Evolutionary conservation across 495 filamentous ascomycete genomes (phyloP).

Genomic region (Viridothelium virens): DNA sequence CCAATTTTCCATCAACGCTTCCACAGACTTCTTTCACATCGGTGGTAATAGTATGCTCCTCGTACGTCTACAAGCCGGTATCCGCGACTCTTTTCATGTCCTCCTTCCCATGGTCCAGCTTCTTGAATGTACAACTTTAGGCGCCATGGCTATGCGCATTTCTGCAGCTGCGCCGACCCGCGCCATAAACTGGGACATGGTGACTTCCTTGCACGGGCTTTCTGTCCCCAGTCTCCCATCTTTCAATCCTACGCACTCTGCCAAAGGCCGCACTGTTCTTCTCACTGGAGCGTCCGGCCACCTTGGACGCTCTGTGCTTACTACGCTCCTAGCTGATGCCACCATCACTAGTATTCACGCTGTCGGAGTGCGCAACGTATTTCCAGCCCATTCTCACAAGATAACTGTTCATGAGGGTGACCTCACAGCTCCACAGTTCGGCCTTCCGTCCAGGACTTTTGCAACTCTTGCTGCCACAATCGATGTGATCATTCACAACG

Average conservation of each 20-base stretch:
- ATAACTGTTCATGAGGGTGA: constrained; percentile 13
- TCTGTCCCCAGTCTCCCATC: neutral
- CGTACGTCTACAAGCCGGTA: constrained; percentile 26
- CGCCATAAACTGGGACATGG: neutral
- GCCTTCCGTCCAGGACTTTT: constrained; percentile 12
- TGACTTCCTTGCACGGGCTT: neutral
- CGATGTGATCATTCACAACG: constrained; percentile 17
- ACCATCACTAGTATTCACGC: neutral
- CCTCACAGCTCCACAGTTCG: constrained; percentile 15
- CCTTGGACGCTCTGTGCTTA: neutral
- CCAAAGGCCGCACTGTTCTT: neutral
- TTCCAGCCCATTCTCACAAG: constrained; percentile 1
- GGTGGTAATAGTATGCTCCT: constrained; percentile 38
- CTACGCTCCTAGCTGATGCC: neutral
- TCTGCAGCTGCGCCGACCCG: too few species aligned
- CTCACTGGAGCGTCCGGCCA: neutral
- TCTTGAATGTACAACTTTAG: neutral
- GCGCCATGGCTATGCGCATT: neutral
- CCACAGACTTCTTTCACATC: constrained; percentile 34
- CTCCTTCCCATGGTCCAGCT: constrained; percentile 18
- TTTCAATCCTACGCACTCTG: neutral
- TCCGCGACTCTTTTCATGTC: constrained; percentile 10
- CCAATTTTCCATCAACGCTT: neutral
- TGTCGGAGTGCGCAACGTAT: neutral
- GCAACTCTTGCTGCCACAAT: neutral